Conservation (phyloP, 2,329 filamentous ascomycete species). For the Stagonosporopsis rhizophila region DNA sequence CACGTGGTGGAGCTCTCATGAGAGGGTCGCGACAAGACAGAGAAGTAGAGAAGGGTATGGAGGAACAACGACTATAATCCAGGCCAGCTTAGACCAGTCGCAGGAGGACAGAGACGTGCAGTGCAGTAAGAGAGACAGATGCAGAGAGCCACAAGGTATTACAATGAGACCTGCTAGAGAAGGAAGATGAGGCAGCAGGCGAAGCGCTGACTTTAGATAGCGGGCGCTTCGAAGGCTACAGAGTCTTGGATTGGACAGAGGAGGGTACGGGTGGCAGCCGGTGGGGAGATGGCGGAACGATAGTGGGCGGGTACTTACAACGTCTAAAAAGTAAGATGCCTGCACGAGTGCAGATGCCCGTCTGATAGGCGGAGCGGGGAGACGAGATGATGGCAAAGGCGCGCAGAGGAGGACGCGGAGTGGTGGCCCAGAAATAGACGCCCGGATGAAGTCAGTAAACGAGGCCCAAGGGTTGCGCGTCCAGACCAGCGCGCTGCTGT, state of each 20-base stretch:
- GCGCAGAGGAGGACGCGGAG: constrained; percentile 35
- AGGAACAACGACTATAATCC: constrained; percentile 44
- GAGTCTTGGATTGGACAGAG: constrained; percentile 39
- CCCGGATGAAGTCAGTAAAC: constrained; percentile 47
- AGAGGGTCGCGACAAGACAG: constrained; percentile 24
- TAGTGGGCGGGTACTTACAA: constrained; percentile 51
- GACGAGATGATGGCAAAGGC: constrained; percentile 43
- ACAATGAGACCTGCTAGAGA: constrained; percentile 53
- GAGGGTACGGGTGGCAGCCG: constrained; percentile 37
- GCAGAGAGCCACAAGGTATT: constrained; percentile 47
- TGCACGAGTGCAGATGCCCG: constrained; percentile 39
- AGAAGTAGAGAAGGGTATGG: constrained; percentile 36
- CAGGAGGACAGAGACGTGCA: constrained; percentile 28
- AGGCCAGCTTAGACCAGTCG: constrained; percentile 50
- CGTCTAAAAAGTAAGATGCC: constrained; percentile 42
- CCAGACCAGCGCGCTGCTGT: constrained; percentile 42
- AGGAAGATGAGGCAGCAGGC: constrained; percentile 43
- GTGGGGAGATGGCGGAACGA: constrained; percentile 45
- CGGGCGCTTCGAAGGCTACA: constrained; percentile 47
- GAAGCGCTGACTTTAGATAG: constrained; percentile 52
- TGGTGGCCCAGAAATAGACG: constrained; percentile 51
- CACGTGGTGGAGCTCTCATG: constrained; percentile 43
- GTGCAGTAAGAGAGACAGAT: constrained; percentile 34
- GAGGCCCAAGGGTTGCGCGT: constrained; percentile 40
- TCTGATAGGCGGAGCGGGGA: constrained; percentile 45